Base-by-base conservation (phyloP, 1,284 basidiomycete species). In the Melampsora americana region DNA sequence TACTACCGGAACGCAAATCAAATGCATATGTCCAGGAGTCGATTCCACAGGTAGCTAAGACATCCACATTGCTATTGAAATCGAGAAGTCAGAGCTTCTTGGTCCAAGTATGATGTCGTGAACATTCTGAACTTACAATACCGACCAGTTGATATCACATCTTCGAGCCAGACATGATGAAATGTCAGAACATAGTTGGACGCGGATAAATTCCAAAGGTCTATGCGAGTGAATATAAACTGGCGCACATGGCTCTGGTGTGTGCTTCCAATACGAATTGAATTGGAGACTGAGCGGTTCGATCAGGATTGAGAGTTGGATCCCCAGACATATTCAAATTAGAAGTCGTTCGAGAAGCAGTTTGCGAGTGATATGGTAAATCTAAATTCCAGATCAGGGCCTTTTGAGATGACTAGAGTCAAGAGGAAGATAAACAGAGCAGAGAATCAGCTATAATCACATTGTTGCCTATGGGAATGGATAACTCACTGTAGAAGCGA, bases 331-430 rank as follows among this genome's bases (percentile, higher is more conserved):
- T 39, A 23, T 30, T 32, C 6, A 53, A 42, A 2, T 56, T 30
- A 30, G 69, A 71, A 48, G 35, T 30, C 16, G n/a, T 26, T 18
- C 5, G 28, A 20, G 66, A 53, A 30, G 42, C 20, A 7, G 20
- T 28, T 39, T 86, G 90, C 39, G 86, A 90, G 81, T 87, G 90
- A 69, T 87, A 89, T n/a, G 85, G 84, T 61, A 89, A 84, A 72
- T 87, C 85, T 0, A 99, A 86, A 81, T 99, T 97, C 95, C 95
- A 99, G 77, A 99, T 92, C 6, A 99, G 86, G 85, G 97, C 87
- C 83, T 97, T 96, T 83, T 97, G 93, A 66, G 92, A 92, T 0
- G 92, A 95, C 0, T 80, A 76, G 48, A 20, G 14, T 14, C 28
- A 26, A 7, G 5, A 50, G 26, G 23, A 18, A 42, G 5, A 12